Percentiles rank a stretch among this genome's conserved stretches.
Evolutionary conservation across 2,329 filamentous ascomycete species (phyloP).

Genomic region (Colletotrichum phormii): DNA sequence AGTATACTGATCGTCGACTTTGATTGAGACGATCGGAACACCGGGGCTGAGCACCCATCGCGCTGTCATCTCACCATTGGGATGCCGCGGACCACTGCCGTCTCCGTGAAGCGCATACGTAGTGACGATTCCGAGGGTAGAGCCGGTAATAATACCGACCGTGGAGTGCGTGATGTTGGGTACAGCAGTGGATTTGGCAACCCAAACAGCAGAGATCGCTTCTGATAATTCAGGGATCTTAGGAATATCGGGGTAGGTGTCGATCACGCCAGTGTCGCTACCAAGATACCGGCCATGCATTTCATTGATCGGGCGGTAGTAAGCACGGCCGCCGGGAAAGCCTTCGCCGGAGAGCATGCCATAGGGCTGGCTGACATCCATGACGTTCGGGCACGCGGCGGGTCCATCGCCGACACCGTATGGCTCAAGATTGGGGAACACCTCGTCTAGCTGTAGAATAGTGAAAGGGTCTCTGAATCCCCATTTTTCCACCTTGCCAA

Average conservation of each 20-base stretch:
- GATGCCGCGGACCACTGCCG: conserved; percentile 69
- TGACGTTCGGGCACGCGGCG: conserved; percentile 83
- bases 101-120: conserved; percentile 80
- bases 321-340: conserved; percentile 83
- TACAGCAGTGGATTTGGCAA: conserved; percentile 83
- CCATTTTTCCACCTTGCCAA: conserved; percentile 83
- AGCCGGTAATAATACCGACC: conserved; percentile 85
- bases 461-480: conserved; percentile 80
- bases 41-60: conserved; percentile 93
- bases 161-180: conserved; percentile 80
- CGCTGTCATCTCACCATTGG: conserved; percentile 83
- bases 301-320: conserved; percentile 81
- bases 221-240: conserved; percentile 77
- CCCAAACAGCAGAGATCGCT: conserved; percentile 85
- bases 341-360: conserved; percentile 89
- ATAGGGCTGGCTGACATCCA: conserved; percentile 90
- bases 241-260: conserved; percentile 80
- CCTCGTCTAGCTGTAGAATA: conserved; percentile 82
- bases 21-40: conserved; percentile 87
- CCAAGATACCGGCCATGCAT: conserved; percentile 81
- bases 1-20: conserved; percentile 86
- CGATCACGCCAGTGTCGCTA: conserved; percentile 68
- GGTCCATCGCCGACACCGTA: conserved; percentile 85
- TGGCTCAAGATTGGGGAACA: conserved; percentile 77
- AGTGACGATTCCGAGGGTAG: conserved; percentile 84